A percentile compares a stretch with the other conserved stretches of the same genome.
These are phyloP conservation scores for Sugiyamaella xylanicola DNA, from an alignment of 1,139 yeast genomes.

Conservation along the genomic window DNA sequence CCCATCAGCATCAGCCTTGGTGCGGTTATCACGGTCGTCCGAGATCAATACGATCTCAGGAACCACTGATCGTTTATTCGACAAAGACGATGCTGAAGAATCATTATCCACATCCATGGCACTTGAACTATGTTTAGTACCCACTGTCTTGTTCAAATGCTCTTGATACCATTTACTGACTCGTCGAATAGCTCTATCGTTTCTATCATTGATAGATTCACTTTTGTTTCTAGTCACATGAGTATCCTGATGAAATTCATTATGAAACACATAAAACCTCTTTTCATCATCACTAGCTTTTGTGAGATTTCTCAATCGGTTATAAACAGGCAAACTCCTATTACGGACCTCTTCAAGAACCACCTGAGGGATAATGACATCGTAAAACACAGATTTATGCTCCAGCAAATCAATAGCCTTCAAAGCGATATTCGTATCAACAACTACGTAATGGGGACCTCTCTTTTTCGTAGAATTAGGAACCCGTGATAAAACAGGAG, in stretches of 20 bases:
- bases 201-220: constrained; percentile 85
- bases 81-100: background rate
- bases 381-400: constrained; percentile 72
- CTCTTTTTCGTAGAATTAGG: constrained; percentile 60
- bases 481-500: constrained; percentile 48
- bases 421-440: constrained; percentile 87
- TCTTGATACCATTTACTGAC: constrained; percentile 69
- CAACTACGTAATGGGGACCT: constrained; percentile 72
- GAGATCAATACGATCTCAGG: constrained; percentile 65
- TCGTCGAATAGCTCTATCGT: constrained; percentile 85
- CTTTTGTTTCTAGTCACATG: constrained; percentile 61
- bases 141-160: constrained; percentile 53
- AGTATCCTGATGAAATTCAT: constrained; percentile 80
- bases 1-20: constrained; percentile 58
- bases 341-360: constrained; percentile 92
- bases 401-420: constrained; percentile 91
- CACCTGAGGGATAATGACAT: constrained; percentile 90
- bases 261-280: constrained; percentile 88
- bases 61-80: constrained; percentile 20
- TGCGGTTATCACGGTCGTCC: constrained; percentile 71
- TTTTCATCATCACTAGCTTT: constrained; percentile 67
- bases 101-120: background rate
- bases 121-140: background rate
- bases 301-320: constrained; percentile 75
- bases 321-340: constrained; percentile 83